phyloP scores from a whole-genome alignment of 2,329 filamentous ascomycete genomes.

The Fusarium brevicatenulatum region DNA sequence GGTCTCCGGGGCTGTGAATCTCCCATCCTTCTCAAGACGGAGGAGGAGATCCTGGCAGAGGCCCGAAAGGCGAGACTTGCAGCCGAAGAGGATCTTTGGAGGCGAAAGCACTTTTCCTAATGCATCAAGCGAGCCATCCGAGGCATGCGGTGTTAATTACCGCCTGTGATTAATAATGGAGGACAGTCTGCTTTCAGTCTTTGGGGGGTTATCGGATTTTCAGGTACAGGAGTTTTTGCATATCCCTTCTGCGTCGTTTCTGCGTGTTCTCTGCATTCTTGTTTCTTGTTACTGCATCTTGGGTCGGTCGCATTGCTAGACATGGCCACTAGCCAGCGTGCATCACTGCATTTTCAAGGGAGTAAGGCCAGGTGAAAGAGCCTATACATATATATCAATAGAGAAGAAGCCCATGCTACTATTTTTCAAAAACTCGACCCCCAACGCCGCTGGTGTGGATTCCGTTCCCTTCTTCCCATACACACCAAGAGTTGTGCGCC shows the following conservation, averaged over 20 bases:
- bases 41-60: slow-evolving; percentile 60
- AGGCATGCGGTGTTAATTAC: background rate
- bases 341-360: slow-evolving; percentile 41
- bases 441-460: slow-evolving; percentile 28
- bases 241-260: slow-evolving; percentile 5
- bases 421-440: slow-evolving; percentile 29
- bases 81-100: slow-evolving; percentile 59
- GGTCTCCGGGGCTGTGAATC: slow-evolving; percentile 69
- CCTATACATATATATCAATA: slow-evolving; percentile 29
- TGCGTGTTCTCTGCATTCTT: slow-evolving; percentile 16
- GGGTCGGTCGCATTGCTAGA: slow-evolving; percentile 30
- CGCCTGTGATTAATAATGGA: background rate
- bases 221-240: slow-evolving; percentile 8
- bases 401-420: slow-evolving; percentile 36
- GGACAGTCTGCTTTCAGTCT: slow-evolving; percentile 12
- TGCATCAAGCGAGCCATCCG: background rate
- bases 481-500: slow-evolving; percentile 1
- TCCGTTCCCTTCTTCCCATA: background rate
- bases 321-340: slow-evolving; percentile 34
- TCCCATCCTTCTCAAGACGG: slow-evolving; percentile 52
- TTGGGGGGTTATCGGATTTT: background rate
- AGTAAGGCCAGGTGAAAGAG: slow-evolving; percentile 21
- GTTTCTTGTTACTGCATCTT: background rate
- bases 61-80: slow-evolving; percentile 52
- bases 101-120: slow-evolving; percentile 56